Evolutionary conservation across 768 basidiomycete genomes (phyloP).

Genomic region (Auricularia auricula-judae): DNA sequence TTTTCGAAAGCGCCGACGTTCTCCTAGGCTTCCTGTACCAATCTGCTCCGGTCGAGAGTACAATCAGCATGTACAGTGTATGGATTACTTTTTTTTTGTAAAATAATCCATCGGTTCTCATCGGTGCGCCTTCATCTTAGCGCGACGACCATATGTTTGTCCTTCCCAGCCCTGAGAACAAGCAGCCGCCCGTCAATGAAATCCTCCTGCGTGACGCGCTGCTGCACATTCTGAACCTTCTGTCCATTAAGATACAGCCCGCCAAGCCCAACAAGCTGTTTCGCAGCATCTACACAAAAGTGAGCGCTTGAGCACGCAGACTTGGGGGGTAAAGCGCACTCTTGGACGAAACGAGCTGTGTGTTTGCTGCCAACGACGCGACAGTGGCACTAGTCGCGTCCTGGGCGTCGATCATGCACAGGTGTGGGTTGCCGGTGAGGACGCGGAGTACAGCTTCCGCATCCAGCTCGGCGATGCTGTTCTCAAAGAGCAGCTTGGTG

Average conservation of each 20-base stretch:
- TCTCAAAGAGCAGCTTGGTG: conserved; percentile 34
- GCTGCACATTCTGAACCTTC: conserved; percentile 31
- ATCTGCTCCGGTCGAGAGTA: too few species aligned
- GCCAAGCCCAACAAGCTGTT: conserved; percentile 45
- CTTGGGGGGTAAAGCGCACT: conserved; percentile 31
- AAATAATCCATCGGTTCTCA: too few species aligned
- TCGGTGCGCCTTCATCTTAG: conserved; percentile 9
- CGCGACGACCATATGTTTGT: conserved; percentile 50
- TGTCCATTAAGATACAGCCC: conserved; percentile 67
- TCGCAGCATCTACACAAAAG: conserved; percentile 45
- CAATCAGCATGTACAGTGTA: too few species aligned
- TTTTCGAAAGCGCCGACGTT: too few species aligned
- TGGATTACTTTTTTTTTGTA: too few species aligned
- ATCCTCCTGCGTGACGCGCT: conserved; percentile 30
- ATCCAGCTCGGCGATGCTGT: conserved; percentile 29
- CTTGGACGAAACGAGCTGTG: conserved; percentile 50
- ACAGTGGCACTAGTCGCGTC: conserved; percentile 40
- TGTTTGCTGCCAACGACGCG: conserved; percentile 47
- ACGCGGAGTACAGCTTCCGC: conserved; percentile 48
- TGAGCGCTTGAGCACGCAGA: not conserved
- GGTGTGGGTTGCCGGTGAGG: conserved; percentile 53
- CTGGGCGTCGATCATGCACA: conserved; percentile 34
- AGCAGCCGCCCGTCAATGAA: conserved; percentile 53
- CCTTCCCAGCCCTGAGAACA: conserved; percentile 66
- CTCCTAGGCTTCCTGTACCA: too few species aligned